Base-by-base conservation (phyloP, 805 yeast genomes). In the Hermanozyma aechmeae region DNA sequence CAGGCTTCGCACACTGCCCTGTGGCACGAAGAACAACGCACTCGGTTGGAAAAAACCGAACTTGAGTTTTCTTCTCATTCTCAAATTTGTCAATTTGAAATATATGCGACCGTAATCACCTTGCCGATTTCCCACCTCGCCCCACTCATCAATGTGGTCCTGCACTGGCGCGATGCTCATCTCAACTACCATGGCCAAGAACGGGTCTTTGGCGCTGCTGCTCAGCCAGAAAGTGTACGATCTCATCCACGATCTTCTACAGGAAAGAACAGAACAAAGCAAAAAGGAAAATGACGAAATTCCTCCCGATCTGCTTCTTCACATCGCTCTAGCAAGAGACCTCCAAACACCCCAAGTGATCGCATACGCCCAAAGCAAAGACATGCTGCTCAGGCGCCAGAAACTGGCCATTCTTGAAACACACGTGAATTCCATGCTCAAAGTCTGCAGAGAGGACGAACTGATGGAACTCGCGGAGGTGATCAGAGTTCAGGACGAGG, bases 381-480 rank as follows among this genome's bases (percentile, higher is more conserved):
- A 85, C 37, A 56, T 74, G 22, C 70, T 78, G 18, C 59, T 86
- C 42, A 68, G 71, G 33, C 60, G 96, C 34, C 73, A 76, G 42
- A 87, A 86, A 50, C 73, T 73, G 33, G 68, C 65, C 6, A 54
- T 69, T 7, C 51, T 87, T 30, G 79, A 75, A 37, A 73, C 75
- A 39, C 65, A 82, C 3, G 68, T 84, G 3, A 81, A 74, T 17
- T 65, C 70, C 22, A 76, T 76, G 0, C 60, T 79, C 46, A 56
- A 60, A 24, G 59, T 65, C 17, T 62, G 79, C 3, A 56, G 73
- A 18, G 71, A 64, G 11, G 84, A 77, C 27, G 92, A 81, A 47
- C 61, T 58, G 16, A 69, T 67, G 29, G 83, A 80, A 39, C 60
- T 76, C 35, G 57, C 60, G 1, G 56, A 53, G 15, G 36, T 45